A percentile compares a stretch with the other conserved stretches of the same genome.
These are phyloP conservation scores for Tubosaeta brunneosetosa DNA, from an alignment of 768 basidiomycete genomes.

Conservation along the genomic window DNA sequence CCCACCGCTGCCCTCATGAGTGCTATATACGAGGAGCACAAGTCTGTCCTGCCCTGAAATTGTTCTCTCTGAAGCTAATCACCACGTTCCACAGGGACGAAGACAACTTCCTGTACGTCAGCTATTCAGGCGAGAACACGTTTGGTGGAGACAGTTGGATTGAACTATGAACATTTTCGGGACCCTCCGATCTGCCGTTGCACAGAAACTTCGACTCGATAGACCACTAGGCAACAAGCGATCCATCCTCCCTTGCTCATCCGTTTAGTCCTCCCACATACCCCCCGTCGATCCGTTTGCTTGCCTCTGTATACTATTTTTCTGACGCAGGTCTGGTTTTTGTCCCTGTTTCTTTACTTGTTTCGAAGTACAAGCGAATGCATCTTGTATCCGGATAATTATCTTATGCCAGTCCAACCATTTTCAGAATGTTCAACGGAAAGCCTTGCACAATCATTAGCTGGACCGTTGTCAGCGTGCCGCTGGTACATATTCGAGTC, in stretches of 20 bases:
- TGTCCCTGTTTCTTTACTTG: conserved; percentile 6
- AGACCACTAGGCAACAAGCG: conserved; percentile 28
- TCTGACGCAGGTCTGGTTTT: conserved; percentile 10
- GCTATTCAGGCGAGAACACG: conserved; percentile 98
- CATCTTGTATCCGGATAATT: conserved; percentile 19
- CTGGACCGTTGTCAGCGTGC: no score
- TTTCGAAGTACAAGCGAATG: conserved; percentile 15
- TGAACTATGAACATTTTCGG: conserved; percentile 27
- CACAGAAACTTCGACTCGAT: conserved; percentile 20
- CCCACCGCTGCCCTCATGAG: conserved; percentile 99
- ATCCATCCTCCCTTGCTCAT: conserved; percentile 10
- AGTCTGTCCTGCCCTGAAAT: conserved; percentile 51
- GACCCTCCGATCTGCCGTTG: conserved; percentile 20
- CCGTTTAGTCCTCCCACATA: conserved; percentile 24
- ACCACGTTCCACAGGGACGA: conserved; percentile 67
- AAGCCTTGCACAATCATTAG: no score
- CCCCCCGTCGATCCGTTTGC: conserved; percentile 21
- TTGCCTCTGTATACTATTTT: conserved; percentile 26
- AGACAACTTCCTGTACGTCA: conserved; percentile 97
- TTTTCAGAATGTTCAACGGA: background rate
- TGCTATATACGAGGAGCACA: conserved; percentile 99
- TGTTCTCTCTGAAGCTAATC: conserved; percentile 24
- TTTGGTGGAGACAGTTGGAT: conserved; percentile 54
- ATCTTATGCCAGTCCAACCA: background rate
- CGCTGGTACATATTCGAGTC: no score